Conservation (phyloP, 345 rosid genomes). For the Cardamine chenopodiifolia region DNA sequence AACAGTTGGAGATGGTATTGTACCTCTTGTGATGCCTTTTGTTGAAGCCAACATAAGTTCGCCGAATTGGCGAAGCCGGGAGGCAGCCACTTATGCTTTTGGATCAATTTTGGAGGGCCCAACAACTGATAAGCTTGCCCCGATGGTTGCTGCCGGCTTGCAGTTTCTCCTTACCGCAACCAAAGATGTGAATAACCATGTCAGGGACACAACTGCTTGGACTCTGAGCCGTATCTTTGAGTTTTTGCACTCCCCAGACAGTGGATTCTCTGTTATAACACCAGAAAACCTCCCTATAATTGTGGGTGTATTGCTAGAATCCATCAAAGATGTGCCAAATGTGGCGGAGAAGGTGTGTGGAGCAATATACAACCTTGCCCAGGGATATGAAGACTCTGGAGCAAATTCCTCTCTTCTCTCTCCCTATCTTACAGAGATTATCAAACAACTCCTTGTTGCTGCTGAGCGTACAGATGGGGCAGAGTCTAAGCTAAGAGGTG, state of each 20-base stretch:
- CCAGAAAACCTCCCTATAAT: slow-evolving; percentile 66
- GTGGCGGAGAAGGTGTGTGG: slow-evolving; percentile 95
- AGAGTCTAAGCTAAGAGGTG: slow-evolving; percentile 74
- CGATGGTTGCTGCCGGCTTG: slow-evolving; percentile 76
- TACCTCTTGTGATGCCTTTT: slow-evolving; percentile 93
- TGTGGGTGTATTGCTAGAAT: slow-evolving; percentile 66
- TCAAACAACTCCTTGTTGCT: slow-evolving; percentile 62
- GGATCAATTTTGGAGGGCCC: slow-evolving; percentile 97
- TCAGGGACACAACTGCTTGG: slow-evolving; percentile 97
- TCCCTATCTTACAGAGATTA: slow-evolving; percentile 68
- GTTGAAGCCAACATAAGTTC: slow-evolving; percentile 73
- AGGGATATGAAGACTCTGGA: slow-evolving; percentile 85
- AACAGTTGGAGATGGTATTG: slow-evolving; percentile 87
- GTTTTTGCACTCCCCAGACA: slow-evolving; percentile 76
- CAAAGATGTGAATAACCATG: slow-evolving; percentile 86
- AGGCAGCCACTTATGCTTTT: slow-evolving; percentile 95
- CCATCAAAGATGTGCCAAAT: slow-evolving; percentile 77
- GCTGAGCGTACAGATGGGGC: slow-evolving; percentile 74
- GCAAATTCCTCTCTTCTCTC: slow-evolving; percentile 66
- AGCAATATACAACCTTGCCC: slow-evolving; percentile 90
- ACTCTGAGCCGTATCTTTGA: slow-evolving; percentile 89
- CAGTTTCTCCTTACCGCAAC: slow-evolving; percentile 78
- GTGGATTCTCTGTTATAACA: slow-evolving; percentile 69
- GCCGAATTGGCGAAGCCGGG: slow-evolving; percentile 83
- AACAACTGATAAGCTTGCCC: slow-evolving; percentile 67